Conservation (phyloP, 2,329 filamentous ascomycete species). For the Aspergillus pseudoviridinutans region DNA sequence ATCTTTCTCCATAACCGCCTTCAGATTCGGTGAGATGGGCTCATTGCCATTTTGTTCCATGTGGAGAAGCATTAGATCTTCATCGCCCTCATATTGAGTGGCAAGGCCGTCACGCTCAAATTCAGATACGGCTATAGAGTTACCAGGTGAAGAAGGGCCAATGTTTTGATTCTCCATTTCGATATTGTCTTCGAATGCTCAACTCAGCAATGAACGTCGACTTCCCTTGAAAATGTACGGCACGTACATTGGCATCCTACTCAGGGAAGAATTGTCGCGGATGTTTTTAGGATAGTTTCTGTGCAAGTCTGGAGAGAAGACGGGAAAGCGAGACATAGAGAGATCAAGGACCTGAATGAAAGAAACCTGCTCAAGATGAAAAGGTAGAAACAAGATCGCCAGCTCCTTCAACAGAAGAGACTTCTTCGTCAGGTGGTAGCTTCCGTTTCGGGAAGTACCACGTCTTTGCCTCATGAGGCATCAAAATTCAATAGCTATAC, state of each 20-base stretch:
- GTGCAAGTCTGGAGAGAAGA: neutral
- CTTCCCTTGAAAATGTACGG: neutral
- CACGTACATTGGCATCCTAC: neutral
- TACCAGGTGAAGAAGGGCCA: neutral
- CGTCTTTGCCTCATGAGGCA: neutral
- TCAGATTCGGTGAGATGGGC: constrained; percentile 11
- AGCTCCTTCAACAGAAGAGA: neutral
- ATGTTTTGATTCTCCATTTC: neutral
- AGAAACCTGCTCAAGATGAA: neutral
- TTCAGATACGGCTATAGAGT: neutral
- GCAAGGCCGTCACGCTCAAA: neutral
- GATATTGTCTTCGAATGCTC: neutral
- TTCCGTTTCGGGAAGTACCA: neutral
- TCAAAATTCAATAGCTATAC: neutral
- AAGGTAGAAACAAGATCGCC: neutral
- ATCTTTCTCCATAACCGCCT: constrained; percentile 14
- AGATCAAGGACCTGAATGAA: neutral
- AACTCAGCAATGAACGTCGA: neutral
- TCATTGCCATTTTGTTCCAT: constrained; percentile 14
- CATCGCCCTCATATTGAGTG: constrained; percentile 10
- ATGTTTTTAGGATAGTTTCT: neutral
- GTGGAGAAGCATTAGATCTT: constrained; percentile 17
- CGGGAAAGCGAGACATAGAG: neutral
- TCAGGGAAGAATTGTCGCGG: neutral
- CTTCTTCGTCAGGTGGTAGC: neutral